These are phyloP conservation scores for Fusarium tjaetaba DNA, from an alignment of 2,329 filamentous ascomycete species.

Conservation along the genomic window DNA sequence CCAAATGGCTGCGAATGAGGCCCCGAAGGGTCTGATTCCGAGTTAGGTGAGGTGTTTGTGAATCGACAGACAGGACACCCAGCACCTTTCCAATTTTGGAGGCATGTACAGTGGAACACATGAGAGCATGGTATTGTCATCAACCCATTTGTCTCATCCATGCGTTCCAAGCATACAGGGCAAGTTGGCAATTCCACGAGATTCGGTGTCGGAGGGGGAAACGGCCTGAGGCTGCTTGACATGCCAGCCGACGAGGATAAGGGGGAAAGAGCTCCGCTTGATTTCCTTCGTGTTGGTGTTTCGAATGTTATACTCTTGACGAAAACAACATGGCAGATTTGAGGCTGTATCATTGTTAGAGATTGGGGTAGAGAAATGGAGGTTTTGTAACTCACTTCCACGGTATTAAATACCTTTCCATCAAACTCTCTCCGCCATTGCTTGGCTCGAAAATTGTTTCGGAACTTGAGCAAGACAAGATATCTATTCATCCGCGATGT, in stretches of 20 bases:
- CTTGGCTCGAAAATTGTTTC: constrained; percentile 76
- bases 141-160: constrained; percentile 96
- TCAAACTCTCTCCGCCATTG: constrained; percentile 90
- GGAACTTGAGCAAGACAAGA: constrained; percentile 95
- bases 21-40: constrained; percentile 58
- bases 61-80: constrained; percentile 96
- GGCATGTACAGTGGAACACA: constrained; percentile 95
- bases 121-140: constrained; percentile 98
- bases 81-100: constrained; percentile 94
- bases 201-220: constrained; percentile 77
- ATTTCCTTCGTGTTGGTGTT: constrained; percentile 60
- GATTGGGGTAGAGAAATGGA: neutral
- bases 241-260: constrained; percentile 56
- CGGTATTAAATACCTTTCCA: constrained; percentile 89
- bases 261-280: constrained; percentile 68
- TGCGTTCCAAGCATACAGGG: constrained; percentile 94
- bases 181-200: constrained; percentile 94
- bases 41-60: constrained; percentile 63
- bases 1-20: constrained; percentile 67
- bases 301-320: constrained; percentile 92
- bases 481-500: constrained; percentile 90
- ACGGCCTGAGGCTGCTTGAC: constrained; percentile 64
- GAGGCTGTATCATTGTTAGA: constrained; percentile 64
- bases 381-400: constrained; percentile 70
- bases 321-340: constrained; percentile 94